Evolutionary conservation across 176 grass and related monocot genomes (phyloP).

Genomic region (Juncus inflexus): DNA sequence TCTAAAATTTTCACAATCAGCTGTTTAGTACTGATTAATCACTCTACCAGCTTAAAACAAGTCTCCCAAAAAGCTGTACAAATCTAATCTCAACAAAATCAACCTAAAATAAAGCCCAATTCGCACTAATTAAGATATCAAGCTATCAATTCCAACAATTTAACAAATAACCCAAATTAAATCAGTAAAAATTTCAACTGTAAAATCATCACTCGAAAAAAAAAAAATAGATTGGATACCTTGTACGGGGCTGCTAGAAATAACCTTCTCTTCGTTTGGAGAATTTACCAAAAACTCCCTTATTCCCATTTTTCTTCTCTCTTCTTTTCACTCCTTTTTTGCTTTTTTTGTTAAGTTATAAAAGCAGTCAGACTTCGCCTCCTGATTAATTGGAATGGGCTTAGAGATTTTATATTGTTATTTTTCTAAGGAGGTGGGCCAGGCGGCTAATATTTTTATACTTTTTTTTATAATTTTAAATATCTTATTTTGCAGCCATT

Average conservation of each 20-base stretch:
- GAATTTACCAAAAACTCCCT: slow-evolving; percentile 8
- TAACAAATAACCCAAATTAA: neutral
- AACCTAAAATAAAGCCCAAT: neutral
- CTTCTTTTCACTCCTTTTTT: neutral
- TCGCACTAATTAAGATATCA: neutral
- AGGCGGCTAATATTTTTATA: too few species aligned
- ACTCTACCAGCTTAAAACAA: too few species aligned
- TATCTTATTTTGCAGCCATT: too few species aligned
- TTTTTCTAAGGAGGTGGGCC: neutral
- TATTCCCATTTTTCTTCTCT: slow-evolving; percentile 2
- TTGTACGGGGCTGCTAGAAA: slow-evolving; percentile 23
- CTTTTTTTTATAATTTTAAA: too few species aligned
- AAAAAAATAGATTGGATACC: neutral
- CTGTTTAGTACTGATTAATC: too few species aligned
- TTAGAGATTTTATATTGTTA: neutral
- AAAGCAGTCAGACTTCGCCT: neutral
- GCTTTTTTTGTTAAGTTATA: neutral
- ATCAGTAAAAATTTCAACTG: neutral
- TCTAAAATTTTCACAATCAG: too few species aligned
- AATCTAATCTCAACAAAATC: neutral
- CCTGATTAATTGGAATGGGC: neutral
- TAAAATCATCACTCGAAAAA: neutral
- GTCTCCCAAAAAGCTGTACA: too few species aligned
- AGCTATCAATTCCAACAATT: neutral
- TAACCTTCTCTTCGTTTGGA: slow-evolving; percentile 11